phyloP scores from a whole-genome alignment of 1,284 basidiomycete species.

The Pterula multifida region DNA sequence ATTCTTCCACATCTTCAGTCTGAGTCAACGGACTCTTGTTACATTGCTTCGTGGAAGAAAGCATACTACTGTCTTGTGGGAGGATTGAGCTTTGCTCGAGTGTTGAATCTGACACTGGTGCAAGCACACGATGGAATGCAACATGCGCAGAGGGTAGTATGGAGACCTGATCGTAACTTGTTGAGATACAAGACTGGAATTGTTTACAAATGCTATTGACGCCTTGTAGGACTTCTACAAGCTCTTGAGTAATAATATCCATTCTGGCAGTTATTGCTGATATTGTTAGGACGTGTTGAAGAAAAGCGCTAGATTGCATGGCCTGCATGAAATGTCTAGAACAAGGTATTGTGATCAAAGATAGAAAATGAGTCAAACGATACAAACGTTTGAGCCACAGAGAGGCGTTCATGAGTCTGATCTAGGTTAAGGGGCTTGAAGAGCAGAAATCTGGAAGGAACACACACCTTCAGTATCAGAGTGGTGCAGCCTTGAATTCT shows the following conservation, averaged over 20 bases:
- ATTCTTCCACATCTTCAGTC: too few species aligned
- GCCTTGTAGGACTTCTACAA: background rate
- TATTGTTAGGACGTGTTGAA: slow-evolving; percentile 50
- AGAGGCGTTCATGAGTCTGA: slow-evolving; percentile 39
- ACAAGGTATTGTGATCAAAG: slow-evolving; percentile 6
- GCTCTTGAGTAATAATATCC: slow-evolving; percentile 24
- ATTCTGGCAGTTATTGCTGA: slow-evolving; percentile 50
- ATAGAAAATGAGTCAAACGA: slow-evolving; percentile 5
- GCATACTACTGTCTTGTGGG: too few species aligned
- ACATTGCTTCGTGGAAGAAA: too few species aligned
- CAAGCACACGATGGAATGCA: too few species aligned
- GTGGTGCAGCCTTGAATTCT: slow-evolving; percentile 21
- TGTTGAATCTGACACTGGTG: too few species aligned
- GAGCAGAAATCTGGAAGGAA: background rate
- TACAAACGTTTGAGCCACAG: slow-evolving; percentile 36
- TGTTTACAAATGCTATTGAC: background rate
- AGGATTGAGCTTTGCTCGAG: too few species aligned
- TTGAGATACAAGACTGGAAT: too few species aligned
- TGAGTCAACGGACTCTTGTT: too few species aligned
- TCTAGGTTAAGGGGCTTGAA: slow-evolving; percentile 2
- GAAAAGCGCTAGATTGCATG: slow-evolving; percentile 61
- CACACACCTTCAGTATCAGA: slow-evolving; percentile 35
- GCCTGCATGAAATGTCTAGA: slow-evolving; percentile 45
- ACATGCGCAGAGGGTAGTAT: too few species aligned
- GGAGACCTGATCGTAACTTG: too few species aligned